Percentiles rank a stretch among this genome's conserved stretches.
phyloP scores from a whole-genome alignment of 257 asterid species.

The Solanum arcanum region DNA sequence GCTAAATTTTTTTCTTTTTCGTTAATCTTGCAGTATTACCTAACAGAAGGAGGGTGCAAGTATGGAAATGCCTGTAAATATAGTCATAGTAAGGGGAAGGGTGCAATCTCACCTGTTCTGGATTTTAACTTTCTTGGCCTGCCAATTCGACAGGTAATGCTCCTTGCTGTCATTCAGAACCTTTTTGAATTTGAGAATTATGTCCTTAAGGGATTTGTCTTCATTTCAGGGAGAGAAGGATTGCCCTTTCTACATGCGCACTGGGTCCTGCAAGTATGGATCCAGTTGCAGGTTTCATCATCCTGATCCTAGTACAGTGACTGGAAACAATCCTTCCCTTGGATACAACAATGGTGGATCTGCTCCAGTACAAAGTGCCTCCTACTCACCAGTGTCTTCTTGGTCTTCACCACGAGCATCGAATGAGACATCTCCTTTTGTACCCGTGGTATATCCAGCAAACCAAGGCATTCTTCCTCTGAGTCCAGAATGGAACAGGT shows the following conservation, averaged over 20 bases:
- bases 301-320: constrained; percentile 57
- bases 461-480: constrained; percentile 32
- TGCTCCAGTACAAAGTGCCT: constrained; percentile 33
- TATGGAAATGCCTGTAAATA: constrained; percentile 59
- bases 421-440: constrained; percentile 28
- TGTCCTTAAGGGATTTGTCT: neutral
- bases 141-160: constrained; percentile 58
- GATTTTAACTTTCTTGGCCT: constrained; percentile 63
- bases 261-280: constrained; percentile 81
- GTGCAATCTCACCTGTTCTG: constrained; percentile 17
- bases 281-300: constrained; percentile 78
- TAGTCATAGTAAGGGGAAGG: constrained; percentile 33
- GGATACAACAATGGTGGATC: constrained; percentile 3
- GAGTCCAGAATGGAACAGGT: constrained; percentile 59
- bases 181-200: neutral
- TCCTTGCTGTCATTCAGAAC: neutral
- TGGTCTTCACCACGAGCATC: constrained; percentile 60
- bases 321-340: neutral
- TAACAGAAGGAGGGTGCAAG: constrained; percentile 67
- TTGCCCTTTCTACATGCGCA: constrained; percentile 89
- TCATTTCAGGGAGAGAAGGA: constrained; percentile 60
- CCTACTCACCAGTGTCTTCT: constrained; percentile 37
- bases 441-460: constrained; percentile 38
- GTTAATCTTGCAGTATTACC: constrained; percentile 50
- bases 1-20: neutral